Base-by-base conservation (phyloP, 1,284 basidiomycete genomes). In the Ceratobasidium sp. region DNA sequence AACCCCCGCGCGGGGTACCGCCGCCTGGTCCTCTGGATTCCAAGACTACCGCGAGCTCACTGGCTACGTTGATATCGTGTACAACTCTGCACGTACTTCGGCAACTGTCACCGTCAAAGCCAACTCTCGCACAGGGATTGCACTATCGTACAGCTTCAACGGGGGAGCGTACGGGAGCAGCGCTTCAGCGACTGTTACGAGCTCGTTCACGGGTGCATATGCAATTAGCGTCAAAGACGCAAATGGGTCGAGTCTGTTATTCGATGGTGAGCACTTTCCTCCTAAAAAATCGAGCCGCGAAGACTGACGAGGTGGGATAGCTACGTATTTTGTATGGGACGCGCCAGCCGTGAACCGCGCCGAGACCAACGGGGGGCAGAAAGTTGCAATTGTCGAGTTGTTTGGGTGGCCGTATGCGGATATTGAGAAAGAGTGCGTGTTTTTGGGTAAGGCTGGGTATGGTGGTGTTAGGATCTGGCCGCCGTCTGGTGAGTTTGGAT, bases 41-140 rank as follows among this genome's bases (percentile, higher is more conserved):
- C 72, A 75, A 42, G 72, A 75, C 61, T 75, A 75, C 33, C 72
- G 72, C 60, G 72, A 75, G 44, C 72, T 75, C 72, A 75, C 72
- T 39, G 72, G 72, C 18, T 75, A 75, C 44, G 46, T 75, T 46
- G 72, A 75, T 53, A 75, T 75, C 39, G 60, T 75, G 12, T 75
- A 75, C 61, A 75, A 75, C 60, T 64, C 72, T 23, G 72, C 72
- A 4, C 72, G 72, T 5, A 75, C 72, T 39, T 75, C 72, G 42
- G 72, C 72, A 15, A 75, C 72, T 3, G 72, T 75, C 33, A 75
- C 72, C 28, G 72, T 75, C 72, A 75, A 75, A 23, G 72, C 72
- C 42, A 64, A 75, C 46, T 75, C 72, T 63, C 72, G 72, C 1
- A 66, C 72, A 18, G 72, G 72, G 5, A 46, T 66, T 23, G 72